These are phyloP conservation scores for Suillus hirtellus DNA, from an alignment of 768 basidiomycete genomes.

Conservation along the genomic window DNA sequence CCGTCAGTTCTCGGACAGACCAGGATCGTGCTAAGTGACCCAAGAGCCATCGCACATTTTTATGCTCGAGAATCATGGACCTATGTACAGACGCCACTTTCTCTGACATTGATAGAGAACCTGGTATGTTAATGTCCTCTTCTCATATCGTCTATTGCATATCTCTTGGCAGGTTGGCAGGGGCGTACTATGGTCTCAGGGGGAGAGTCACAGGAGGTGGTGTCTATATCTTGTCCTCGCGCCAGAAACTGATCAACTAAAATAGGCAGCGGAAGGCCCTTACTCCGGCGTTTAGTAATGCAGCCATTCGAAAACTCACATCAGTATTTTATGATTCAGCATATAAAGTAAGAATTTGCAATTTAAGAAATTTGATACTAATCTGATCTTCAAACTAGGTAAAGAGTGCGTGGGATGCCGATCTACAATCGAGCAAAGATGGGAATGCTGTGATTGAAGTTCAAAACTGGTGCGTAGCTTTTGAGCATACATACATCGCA, in stretches of 20 bases:
- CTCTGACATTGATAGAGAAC: conserved; percentile 36
- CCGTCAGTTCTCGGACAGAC: conserved; percentile 38
- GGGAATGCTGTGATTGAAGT: conserved; percentile 34
- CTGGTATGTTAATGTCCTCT: conserved; percentile 22
- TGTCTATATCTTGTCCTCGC: neutral
- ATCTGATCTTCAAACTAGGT: conserved; percentile 15
- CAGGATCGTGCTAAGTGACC: conserved; percentile 41
- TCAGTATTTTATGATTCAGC: conserved; percentile 31
- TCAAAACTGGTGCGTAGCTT: conserved; percentile 25
- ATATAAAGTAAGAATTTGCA: conserved; percentile 23
- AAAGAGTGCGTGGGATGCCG: conserved; percentile 29
- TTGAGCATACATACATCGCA: neutral
- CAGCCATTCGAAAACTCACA: conserved; percentile 24
- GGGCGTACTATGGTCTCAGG: conserved; percentile 34
- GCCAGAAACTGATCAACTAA: conserved; percentile 22
- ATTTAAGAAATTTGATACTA: neutral
- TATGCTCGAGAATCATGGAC: conserved; percentile 48
- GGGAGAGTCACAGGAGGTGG: conserved; percentile 49
- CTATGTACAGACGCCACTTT: conserved; percentile 41
- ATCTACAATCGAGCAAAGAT: conserved; percentile 14
- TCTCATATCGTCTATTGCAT: neutral
- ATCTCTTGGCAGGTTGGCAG: conserved; percentile 24
- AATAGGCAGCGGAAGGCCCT: conserved; percentile 28
- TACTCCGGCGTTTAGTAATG: conserved; percentile 27
- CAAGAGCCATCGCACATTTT: conserved; percentile 50